These are phyloP conservation scores for Aspergillus melleus DNA, from an alignment of 2,329 filamentous ascomycete genomes.

Conservation along the genomic window DNA sequence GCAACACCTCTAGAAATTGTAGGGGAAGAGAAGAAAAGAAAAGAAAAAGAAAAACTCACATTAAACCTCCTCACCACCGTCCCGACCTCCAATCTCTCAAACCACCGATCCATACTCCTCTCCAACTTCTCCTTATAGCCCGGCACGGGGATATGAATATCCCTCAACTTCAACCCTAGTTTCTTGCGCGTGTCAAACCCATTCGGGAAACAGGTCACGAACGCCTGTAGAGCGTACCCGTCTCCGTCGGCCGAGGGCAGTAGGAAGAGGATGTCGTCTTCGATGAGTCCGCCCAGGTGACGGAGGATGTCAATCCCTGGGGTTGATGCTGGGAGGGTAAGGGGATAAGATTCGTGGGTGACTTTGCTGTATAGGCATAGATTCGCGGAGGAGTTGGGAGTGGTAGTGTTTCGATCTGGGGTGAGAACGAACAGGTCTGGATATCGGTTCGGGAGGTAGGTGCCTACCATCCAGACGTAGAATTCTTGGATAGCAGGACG, in stretches of 20 bases:
- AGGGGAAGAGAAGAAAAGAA: not conserved
- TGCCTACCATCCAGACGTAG: not conserved
- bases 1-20: no score
- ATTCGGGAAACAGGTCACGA: slow-evolving; percentile 20
- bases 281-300: not conserved
- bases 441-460: not conserved
- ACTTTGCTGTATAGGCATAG: not conserved
- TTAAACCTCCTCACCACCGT: slow-evolving; percentile 22
- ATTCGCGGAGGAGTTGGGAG: no score
- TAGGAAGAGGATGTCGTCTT: slow-evolving; percentile 4
- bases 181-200: slow-evolving; percentile 19
- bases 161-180: slow-evolving; percentile 15
- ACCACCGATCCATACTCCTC: slow-evolving; percentile 34
- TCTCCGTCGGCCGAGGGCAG: not conserved
- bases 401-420: no score
- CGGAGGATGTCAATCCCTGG: not conserved
- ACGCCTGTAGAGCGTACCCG: slow-evolving; percentile 12
- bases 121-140: slow-evolving; percentile 29
- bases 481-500: not conserved
- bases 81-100: slow-evolving; percentile 23
- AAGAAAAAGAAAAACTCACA: slow-evolving; percentile 10
- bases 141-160: slow-evolving; percentile 24
- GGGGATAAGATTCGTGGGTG: not conserved
- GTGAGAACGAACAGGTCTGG: not conserved
- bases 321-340: not conserved